A percentile compares a stretch with the other conserved stretches of the same genome.
phyloP scores from a whole-genome alignment of 345 rosid species.

The Brassica rapa region DNA sequence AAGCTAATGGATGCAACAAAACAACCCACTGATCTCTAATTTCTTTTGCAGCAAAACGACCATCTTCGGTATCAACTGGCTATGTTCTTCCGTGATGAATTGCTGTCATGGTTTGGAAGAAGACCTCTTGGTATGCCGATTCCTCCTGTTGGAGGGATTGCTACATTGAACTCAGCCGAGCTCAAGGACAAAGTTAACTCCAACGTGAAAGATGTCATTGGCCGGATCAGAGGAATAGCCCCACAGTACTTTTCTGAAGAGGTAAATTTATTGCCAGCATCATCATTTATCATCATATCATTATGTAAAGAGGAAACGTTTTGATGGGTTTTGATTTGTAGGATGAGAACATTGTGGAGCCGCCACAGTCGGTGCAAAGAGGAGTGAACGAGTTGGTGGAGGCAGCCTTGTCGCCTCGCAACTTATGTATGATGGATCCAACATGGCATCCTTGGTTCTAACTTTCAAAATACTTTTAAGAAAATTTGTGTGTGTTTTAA shows the following conservation, averaged over 20 bases:
- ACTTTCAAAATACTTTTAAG: background rate
- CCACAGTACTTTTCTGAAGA: conserved; percentile 82
- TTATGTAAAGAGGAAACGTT: conserved; percentile 4
- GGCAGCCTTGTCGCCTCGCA: conserved; percentile 82
- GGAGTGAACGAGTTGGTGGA: conserved; percentile 86
- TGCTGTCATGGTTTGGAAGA: conserved; percentile 94
- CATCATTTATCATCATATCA: conserved; percentile 10
- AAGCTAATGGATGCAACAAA: background rate
- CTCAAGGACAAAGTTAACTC: conserved; percentile 72
- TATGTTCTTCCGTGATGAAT: conserved; percentile 96
- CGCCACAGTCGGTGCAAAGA: conserved; percentile 87
- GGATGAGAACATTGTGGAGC: conserved; percentile 84
- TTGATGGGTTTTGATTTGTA: conserved; percentile 34
- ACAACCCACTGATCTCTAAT: background rate
- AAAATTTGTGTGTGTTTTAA: background rate
- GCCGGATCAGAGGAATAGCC: conserved; percentile 71
- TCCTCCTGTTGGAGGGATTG: conserved; percentile 59
- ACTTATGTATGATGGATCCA: conserved; percentile 99
- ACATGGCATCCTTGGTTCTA: conserved; percentile 99
- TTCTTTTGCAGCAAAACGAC: conserved; percentile 67
- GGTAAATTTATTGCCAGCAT: conserved; percentile 46
- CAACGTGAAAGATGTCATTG: conserved; percentile 75
- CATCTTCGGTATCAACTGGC: conserved; percentile 95
- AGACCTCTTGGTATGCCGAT: conserved; percentile 74
- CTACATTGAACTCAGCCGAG: conserved; percentile 68